Evolutionary conservation across 169 alveolate genomes (phyloP).

Genomic region (Eimeria necatrix): DNA sequence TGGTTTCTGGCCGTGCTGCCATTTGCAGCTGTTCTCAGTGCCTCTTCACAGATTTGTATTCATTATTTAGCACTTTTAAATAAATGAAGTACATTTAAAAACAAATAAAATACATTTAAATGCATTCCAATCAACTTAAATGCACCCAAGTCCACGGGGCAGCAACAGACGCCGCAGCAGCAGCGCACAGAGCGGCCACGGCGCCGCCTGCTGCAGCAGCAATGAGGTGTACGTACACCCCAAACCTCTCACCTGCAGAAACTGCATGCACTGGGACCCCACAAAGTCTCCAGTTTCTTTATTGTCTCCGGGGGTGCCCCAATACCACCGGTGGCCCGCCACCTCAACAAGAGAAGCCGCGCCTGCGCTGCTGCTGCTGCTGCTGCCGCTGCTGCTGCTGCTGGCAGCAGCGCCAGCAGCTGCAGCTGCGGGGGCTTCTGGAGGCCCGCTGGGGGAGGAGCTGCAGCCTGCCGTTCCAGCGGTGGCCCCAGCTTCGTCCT

Average conservation of each 20-base stretch:
- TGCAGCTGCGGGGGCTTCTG: constrained; percentile 5
- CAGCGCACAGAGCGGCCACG: no score
- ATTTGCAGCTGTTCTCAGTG: no score
- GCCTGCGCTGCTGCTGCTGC: neutral
- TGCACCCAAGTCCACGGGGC: no score
- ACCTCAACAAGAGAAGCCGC: constrained; percentile 55
- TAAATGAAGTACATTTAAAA: no score
- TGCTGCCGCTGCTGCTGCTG: constrained; percentile 5
- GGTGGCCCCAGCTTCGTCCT: neutral
- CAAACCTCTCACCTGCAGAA: constrained; percentile 50
- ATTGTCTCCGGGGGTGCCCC: constrained; percentile 40
- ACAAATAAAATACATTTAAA: no score
- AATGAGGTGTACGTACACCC: neutral
- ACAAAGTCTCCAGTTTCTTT: constrained; percentile 70
- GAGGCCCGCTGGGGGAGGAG: neutral
- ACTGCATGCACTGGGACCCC: constrained; percentile 72
- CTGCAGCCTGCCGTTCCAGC: neutral
- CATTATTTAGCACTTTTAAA: no score
- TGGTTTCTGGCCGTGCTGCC: no score
- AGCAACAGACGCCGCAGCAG: no score
- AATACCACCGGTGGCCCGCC: constrained; percentile 77
- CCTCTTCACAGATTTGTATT: no score
- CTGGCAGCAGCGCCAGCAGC: constrained; percentile 15
- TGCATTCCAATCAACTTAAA: no score
- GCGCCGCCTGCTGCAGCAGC: neutral